Percentiles rank a stretch among this genome's conserved stretches.
These are phyloP conservation scores for Delonix regia DNA, from an alignment of 306 rosid genomes.

Conservation along the genomic window DNA sequence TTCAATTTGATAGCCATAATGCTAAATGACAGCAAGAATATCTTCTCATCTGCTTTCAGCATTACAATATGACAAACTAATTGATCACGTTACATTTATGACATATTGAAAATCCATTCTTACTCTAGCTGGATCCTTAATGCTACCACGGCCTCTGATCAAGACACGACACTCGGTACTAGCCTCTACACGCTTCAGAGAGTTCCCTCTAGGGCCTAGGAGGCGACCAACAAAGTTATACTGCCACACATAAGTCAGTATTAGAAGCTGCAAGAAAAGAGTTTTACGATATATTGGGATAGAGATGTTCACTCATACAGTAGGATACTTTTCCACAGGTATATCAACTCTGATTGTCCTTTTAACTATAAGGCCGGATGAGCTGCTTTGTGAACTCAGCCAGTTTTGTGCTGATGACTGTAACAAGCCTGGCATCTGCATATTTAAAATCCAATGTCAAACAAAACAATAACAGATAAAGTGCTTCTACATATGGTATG, in stretches of 20 bases:
- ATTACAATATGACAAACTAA: conserved; percentile 2
- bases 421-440: conserved; percentile 81
- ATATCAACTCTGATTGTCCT: conserved; percentile 93
- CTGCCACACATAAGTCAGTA: conserved; percentile 53
- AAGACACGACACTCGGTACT: conserved; percentile 94
- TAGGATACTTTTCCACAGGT: conserved; percentile 83
- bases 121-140: conserved; percentile 90
- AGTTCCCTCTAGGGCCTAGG: conserved; percentile 98
- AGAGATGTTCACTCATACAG: conserved; percentile 50
- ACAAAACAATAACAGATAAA: conserved; percentile 13
- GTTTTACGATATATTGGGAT: not conserved
- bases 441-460: conserved; percentile 46
- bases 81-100: not conserved
- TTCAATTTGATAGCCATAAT: conserved; percentile 10
- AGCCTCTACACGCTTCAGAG: conserved; percentile 96
- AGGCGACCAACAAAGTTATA: conserved; percentile 97
- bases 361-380: conserved; percentile 87
- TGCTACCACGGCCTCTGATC: conserved; percentile 99
- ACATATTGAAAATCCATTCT: conserved; percentile 35
- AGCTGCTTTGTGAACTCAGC: conserved; percentile 76
- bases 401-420: conserved; percentile 79
- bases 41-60: conserved; percentile 5
- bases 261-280: conserved; percentile 33
- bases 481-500: conserved; percentile 32
- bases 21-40: not conserved